Conservation (phyloP, 139 green algal species). For the Closterium sp. region DNA sequence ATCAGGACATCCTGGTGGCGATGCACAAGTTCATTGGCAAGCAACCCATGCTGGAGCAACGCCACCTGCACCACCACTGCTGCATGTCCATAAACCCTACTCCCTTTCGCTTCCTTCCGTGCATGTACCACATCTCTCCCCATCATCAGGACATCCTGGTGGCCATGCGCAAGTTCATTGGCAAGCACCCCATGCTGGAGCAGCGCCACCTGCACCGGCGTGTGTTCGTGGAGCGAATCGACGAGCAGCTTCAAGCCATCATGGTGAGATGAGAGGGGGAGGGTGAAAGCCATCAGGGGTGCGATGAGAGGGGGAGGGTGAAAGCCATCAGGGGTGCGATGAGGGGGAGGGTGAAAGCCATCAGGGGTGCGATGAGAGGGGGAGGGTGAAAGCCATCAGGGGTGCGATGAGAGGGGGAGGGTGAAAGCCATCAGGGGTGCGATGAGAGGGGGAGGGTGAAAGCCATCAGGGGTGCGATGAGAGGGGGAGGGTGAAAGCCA, state of each 20-base stretch:
- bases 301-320: too few relatives aligned
- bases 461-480: too few relatives aligned
- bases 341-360: too few relatives aligned
- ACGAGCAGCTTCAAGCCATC: slow-evolving; percentile 30
- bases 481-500: too few relatives aligned
- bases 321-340: too few relatives aligned
- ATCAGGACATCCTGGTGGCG: slow-evolving; percentile 45
- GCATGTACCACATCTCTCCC: not conserved
- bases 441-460: too few relatives aligned
- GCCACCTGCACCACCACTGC: slow-evolving; percentile 44
- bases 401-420: too few relatives aligned
- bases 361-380: too few relatives aligned
- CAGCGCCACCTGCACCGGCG: slow-evolving; percentile 41
- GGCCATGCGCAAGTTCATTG: slow-evolving; percentile 39
- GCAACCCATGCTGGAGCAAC: slow-evolving; percentile 42
- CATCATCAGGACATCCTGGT: slow-evolving; percentile 39
- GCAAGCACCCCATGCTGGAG: slow-evolving; percentile 44
- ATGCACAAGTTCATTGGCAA: slow-evolving; percentile 44
- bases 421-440: too few relatives aligned
- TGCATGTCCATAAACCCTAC: too few relatives aligned
- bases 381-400: too few relatives aligned
- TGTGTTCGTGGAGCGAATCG: slow-evolving; percentile 31
- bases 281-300: not conserved
- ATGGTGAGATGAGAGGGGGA: slow-evolving; percentile 7
- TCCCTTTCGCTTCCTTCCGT: too few relatives aligned